Base-by-base conservation (phyloP, 164 flowering plant genomes). In the Nymphaea thermarum region DNA sequence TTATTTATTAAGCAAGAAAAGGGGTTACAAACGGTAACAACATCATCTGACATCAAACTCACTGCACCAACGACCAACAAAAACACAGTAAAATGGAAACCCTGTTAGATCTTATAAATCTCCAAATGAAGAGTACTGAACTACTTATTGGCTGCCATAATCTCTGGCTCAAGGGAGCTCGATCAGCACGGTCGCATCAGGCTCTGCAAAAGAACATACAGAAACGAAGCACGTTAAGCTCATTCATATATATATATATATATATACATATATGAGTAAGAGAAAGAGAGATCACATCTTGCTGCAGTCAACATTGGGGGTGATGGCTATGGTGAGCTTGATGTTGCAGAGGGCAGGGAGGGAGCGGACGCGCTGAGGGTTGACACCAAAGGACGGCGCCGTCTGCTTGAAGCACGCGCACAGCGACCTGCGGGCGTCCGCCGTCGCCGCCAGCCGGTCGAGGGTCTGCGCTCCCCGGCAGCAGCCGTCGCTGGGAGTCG, bases 361-460 rank as follows among this genome's bases (percentile, higher is more conserved):
- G 6, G 16, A 43, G 63, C 70, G 69, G 53, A 74, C 81, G 63
- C 80, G 71, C 8, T 61, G 77, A 5, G 76, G 73, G 51, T 74
- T 64, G 10, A 82, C 73, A 12, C 81, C 81, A 43, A 72, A 70
- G 66, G 82, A 68, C 2, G 75, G 73, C 3, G 71, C 80, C 43
- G 68, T 66, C 14, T 74, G 64, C 74, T 77, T 77, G 10, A 83
- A 71, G 72, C 87, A 83, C 47, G 72, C 67, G 43, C 87, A 83
- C 25, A 83, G 60, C 4, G 70, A 65, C 42, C 69, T 44, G 43
- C 83, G 79, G 1, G 43, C 25, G 5, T 67, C 72, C 1, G 60
- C 45, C 57, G 82, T 73, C 4, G 47, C 2, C 18, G 85, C 81
- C 70, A 65, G 5, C 42, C 73, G 62, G 59, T 72, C 65, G 73